Conservation (phyloP, 208 protist genomes). For the Trypanosoma grayi region DNA sequence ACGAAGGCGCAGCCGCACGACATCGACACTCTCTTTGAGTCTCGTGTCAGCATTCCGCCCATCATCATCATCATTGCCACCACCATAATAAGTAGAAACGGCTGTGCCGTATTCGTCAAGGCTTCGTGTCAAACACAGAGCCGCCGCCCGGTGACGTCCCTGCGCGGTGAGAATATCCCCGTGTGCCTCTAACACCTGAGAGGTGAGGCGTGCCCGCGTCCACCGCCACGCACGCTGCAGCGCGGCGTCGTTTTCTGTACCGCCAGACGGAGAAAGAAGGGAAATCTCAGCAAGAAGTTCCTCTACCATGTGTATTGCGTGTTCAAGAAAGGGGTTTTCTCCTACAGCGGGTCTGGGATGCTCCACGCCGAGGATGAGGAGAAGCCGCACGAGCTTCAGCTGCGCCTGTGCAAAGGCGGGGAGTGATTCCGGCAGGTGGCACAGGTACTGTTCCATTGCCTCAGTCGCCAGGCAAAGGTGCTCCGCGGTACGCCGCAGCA, state of each 20-base stretch:
- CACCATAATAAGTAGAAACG: not conserved
- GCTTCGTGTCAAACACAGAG: not conserved
- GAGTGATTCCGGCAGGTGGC: not conserved
- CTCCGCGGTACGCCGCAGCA: constrained; percentile 1
- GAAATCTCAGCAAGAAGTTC: not conserved
- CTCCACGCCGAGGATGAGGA: not conserved
- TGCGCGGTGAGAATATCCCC: not conserved
- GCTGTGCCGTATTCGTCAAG: not conserved
- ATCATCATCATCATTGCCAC: not conserved
- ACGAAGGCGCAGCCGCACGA: not conserved
- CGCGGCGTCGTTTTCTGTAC: not conserved
- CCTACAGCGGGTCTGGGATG: not conserved
- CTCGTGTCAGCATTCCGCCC: not conserved
- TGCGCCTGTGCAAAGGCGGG: not conserved
- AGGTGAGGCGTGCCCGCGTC: not conserved
- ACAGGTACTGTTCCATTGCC: not conserved
- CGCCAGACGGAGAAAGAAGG: not conserved
- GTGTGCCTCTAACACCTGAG: not conserved
- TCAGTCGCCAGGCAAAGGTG: not conserved
- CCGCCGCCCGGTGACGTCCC: not conserved
- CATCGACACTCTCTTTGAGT: no score
- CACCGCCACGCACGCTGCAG: not conserved
- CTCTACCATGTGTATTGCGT: not conserved
- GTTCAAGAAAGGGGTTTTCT: not conserved
- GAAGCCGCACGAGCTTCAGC: not conserved